Base-by-base conservation (phyloP, 148 eudicot species). In the Silene latifolia region DNA sequence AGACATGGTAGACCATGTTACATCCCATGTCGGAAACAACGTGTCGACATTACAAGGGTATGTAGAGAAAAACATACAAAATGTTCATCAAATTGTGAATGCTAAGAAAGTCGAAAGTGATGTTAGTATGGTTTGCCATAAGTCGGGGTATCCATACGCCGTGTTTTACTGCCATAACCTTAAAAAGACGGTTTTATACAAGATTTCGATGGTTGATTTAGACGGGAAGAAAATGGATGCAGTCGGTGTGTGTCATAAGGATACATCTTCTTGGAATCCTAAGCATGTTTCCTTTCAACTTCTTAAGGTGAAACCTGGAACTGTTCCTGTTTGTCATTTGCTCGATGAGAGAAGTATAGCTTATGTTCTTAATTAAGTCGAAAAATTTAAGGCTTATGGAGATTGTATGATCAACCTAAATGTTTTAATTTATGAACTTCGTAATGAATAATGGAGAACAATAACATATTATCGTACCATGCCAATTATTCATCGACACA, bases 81-180 rank as follows among this genome's bases (percentile, higher is more conserved):
- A 67, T 39, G 71, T 67, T 53, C 53, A 39, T 42, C n/a, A 9
- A 19, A 42, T 67, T 44, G 53, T 9, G 53, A 39, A 21, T 19
- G 71, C 71, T 67, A 67, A 25, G 29, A 72, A 72, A 39, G 17
- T 56, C 1, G 53, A 56, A 11, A 58, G 47, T 19, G 11, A 58
- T 39, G 51, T 8, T 5, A 72, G 23, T n/a, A 32, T 72, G 65
- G 47, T 72, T 29, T 72, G 74, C 44, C 65, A 72, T 58, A 72
- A 72, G 47, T 32, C 32, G 64, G 65, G 23, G 0, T 56, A 72
- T 57, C 65, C 74, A 2, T 72, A 72, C 20, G 64, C 51, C 4
- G 65, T 72, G 6, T 72, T 72, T 32, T 58, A 29, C 51, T 72
- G 63, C 10, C 74, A 72, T 21, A 72, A 27, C 74, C 47, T 72